Evolutionary conservation across 1,284 basidiomycete genomes (phyloP), one percentile per base, ranked within the genome.

Genomic region (Boletus smithii): DNA sequence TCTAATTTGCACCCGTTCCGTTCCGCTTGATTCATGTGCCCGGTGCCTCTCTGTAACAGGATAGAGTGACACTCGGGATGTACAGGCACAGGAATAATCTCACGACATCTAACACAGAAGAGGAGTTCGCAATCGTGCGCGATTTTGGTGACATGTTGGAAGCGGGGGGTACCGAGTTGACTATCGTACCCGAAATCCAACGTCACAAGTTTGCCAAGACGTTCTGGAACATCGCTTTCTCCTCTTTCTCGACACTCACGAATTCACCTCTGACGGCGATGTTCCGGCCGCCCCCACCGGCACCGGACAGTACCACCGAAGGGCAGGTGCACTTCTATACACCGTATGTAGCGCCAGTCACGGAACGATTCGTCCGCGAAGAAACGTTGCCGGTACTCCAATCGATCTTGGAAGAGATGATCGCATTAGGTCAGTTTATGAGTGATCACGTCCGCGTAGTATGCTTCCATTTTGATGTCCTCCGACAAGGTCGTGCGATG

Each of bases 171-270:
- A 76, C 68, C 29, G 69, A 73, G 0, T 63, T 76, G 9, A 71
- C 58, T 0, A 66, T 83, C 42, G 75, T 76, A 3, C 70, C 79
- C 6, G 78, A 85, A 53, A 79, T 85, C 14, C 81, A 83, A 54
- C 70, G 80, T 13, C 59, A 71, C 55, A 84, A 84, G 60, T 85
- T 78, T 55, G 55, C 65, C 23, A 3, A 85, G 85, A 67, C 23
- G 6, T 24, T 24, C 8, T 83, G 79, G 80, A 85, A 84, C 55
- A 68, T 80, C 35, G 71, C 70, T 0, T 76, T 83, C 56, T 74
- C 79, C 4, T 74, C 76, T 2, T 69, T 75, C 46, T 61, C 77
- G 2, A 77, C 80, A 0, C 69, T 85, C 35, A 73, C 77, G 0
- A 66, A 73, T 61, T 72, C 73, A 48, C 72, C 77, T 0, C 64